These are phyloP conservation scores for Penstemon eatonii DNA, from an alignment of 257 asterid genomes.

Conservation along the genomic window DNA sequence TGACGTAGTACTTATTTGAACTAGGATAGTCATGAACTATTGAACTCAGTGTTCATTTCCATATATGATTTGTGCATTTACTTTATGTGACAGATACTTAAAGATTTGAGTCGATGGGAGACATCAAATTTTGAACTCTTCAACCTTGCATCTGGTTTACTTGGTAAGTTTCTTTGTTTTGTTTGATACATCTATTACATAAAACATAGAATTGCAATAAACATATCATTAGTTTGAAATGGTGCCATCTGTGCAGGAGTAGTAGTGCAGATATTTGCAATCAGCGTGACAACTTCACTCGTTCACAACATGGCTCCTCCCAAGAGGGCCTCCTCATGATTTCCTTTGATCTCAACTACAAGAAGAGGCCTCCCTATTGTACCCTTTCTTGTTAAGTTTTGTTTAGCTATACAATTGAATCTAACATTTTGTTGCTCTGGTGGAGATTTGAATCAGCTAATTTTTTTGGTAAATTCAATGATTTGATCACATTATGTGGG, in stretches of 20 bases:
- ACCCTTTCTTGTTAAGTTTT: no score
- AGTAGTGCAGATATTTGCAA: conserved; percentile 41
- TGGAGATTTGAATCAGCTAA: no score
- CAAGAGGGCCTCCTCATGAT: conserved; percentile 61
- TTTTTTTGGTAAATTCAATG: no score
- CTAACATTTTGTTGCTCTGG: no score
- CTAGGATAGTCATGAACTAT: no score
- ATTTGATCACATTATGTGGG: no score
- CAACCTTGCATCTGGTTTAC: conserved; percentile 40
- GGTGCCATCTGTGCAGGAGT: conserved; percentile 46
- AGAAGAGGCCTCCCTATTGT: no score
- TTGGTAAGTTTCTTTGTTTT: conserved; percentile 47
- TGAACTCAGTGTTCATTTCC: background rate
- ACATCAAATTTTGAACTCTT: conserved; percentile 44
- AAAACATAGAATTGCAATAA: background rate
- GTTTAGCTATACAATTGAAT: no score
- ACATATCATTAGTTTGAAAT: conserved; percentile 1
- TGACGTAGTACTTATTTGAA: no score
- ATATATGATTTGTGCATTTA: background rate
- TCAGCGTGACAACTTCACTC: conserved; percentile 49
- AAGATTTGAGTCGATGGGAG: conserved; percentile 50
- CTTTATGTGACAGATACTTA: conserved; percentile 42
- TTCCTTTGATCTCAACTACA: background rate
- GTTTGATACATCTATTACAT: background rate
- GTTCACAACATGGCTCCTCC: conserved; percentile 85